These are phyloP conservation scores for Blastocystis sp. DNA, from an alignment of 352 stramenopile genomes.

Conservation along the genomic window DNA sequence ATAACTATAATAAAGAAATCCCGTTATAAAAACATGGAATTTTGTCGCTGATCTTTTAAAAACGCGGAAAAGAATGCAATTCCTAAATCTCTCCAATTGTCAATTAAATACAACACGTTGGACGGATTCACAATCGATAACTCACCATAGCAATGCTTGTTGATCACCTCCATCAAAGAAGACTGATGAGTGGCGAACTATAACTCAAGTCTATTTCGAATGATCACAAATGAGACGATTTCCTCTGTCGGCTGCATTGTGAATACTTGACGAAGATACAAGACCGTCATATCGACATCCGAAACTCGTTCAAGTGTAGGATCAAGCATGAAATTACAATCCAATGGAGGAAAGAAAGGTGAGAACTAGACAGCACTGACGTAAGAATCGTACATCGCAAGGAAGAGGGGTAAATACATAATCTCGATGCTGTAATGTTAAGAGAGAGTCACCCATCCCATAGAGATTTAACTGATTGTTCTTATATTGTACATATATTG, in stretches of 20 bases:
- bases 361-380: not conserved
- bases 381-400: not conserved
- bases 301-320: not conserved
- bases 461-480: not conserved
- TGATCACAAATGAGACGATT: not conserved
- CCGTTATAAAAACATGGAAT: not conserved
- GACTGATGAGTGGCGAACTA: not conserved
- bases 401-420: not conserved
- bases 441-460: not conserved
- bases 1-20: not conserved
- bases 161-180: not conserved
- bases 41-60: not conserved
- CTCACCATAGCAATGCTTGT: not conserved
- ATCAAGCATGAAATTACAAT: not conserved
- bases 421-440: not conserved
- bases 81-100: not conserved
- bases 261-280: not conserved
- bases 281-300: not conserved
- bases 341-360: not conserved
- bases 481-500: not conserved
- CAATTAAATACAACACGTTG: not conserved
- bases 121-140: not conserved
- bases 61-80: not conserved
- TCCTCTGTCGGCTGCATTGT: not conserved
- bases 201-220: not conserved